Evolutionary conservation across 2,329 filamentous ascomycete species (phyloP).

Genomic region (Stagonosporopsis tanaceti): DNA sequence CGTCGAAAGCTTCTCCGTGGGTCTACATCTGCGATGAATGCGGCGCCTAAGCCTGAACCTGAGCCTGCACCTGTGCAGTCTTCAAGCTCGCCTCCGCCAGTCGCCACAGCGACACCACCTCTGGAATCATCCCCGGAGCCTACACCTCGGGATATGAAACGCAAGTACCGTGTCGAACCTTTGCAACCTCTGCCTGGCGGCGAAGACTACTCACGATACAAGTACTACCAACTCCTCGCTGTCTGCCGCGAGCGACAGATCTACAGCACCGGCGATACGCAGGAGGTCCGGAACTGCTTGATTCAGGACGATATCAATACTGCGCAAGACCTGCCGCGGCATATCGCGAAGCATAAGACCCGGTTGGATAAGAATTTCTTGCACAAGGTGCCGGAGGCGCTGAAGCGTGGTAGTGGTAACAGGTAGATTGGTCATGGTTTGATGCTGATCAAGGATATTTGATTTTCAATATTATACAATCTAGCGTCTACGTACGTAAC

Average conservation of each 20-base stretch:
- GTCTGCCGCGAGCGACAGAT: conserved; percentile 28
- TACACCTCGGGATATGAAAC: not conserved
- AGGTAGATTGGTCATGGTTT: not conserved
- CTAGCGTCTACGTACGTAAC: not conserved
- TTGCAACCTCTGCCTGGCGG: conserved; percentile 9
- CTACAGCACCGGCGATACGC: conserved; percentile 17
- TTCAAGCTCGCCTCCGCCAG: not conserved
- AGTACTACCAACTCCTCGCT: conserved; percentile 27
- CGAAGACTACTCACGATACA: conserved; percentile 19
- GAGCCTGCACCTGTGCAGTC: too few species aligned
- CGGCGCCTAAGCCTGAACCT: too few species aligned
- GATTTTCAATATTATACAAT: not conserved
- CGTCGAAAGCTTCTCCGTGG: not conserved
- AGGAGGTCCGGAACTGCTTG: conserved; percentile 24
- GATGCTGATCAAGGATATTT: not conserved
- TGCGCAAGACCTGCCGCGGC: conserved; percentile 10
- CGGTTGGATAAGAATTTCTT: not conserved
- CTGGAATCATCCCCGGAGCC: not conserved
- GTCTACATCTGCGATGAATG: not conserved
- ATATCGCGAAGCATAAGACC: conserved; percentile 1
- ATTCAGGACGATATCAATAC: conserved; percentile 33
- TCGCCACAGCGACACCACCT: not conserved
- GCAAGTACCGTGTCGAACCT: not conserved
- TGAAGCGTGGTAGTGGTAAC: not conserved
- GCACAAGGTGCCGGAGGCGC: not conserved